These are phyloP conservation scores for Chlorella sp. DNA, from an alignment of 139 green algal species.

Conservation along the genomic window DNA sequence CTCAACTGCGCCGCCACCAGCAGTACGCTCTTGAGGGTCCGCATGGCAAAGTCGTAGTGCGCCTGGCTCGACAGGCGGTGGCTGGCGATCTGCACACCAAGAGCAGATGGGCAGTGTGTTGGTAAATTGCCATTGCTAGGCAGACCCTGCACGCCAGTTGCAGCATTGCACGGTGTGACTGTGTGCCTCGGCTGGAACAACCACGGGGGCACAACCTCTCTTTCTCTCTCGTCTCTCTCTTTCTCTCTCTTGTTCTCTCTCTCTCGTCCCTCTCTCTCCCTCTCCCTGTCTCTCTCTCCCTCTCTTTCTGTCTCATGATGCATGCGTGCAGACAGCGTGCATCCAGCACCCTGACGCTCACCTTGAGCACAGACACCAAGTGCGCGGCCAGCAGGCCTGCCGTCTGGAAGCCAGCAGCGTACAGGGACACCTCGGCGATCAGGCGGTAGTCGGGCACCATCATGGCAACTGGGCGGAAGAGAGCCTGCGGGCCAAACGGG, in stretches of 20 bases:
- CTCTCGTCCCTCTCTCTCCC: not conserved
- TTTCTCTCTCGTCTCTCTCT: not conserved
- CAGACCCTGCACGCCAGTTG: no score
- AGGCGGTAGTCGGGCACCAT: constrained; percentile 56
- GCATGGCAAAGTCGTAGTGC: constrained; percentile 67
- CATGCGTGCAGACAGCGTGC: not conserved
- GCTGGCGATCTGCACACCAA: constrained; percentile 34
- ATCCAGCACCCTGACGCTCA: not conserved
- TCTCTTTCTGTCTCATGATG: not conserved
- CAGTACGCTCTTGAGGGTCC: constrained; percentile 51
- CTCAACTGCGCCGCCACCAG: constrained; percentile 30
- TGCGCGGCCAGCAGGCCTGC: constrained; percentile 34
- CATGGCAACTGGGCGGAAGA: constrained; percentile 24
- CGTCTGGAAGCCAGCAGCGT: constrained; percentile 39
- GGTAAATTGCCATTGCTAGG: no score
- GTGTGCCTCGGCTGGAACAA: no score
- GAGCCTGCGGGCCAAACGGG: constrained; percentile 4
- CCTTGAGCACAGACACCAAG: constrained; percentile 41
- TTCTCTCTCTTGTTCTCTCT: not conserved
- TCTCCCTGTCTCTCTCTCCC: not conserved
- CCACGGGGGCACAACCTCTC: no score
- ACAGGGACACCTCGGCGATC: constrained; percentile 64
- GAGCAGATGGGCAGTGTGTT: no score
- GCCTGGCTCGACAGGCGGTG: constrained; percentile 40
- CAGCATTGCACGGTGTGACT: no score